A percentile compares a stretch with the other conserved stretches of the same genome.
These are phyloP conservation scores for Geotrichum macrosporum DNA, from an alignment of 1,139 yeast genomes.

Conservation along the genomic window DNA sequence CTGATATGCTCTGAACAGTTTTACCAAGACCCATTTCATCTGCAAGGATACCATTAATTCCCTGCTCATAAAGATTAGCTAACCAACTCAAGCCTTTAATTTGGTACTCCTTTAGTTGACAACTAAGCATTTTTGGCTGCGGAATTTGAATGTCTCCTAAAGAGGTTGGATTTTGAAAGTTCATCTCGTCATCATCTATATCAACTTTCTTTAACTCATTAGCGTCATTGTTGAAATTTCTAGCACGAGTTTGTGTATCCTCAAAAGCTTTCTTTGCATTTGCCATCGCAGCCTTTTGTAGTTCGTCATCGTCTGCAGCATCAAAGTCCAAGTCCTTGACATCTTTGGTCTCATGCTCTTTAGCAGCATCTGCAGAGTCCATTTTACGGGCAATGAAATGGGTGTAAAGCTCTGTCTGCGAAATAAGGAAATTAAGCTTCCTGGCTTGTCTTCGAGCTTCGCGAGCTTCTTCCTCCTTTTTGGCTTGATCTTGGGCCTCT, in stretches of 20 bases:
- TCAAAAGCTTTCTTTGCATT: constrained; percentile 87
- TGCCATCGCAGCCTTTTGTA: constrained; percentile 79
- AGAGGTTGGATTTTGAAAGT: constrained; percentile 94
- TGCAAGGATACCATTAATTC: constrained; percentile 95
- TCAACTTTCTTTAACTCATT: constrained; percentile 34
- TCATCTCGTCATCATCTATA: constrained; percentile 63
- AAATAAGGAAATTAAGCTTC: constrained; percentile 88
- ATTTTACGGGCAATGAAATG: constrained; percentile 94
- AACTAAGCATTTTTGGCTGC: constrained; percentile 82
- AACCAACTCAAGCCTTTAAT: constrained; percentile 95
- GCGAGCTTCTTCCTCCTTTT: constrained; percentile 90
- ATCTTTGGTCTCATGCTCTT: constrained; percentile 30
- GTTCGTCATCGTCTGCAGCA: constrained; percentile 77
- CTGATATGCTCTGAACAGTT: constrained; percentile 95
- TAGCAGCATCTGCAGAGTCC: constrained; percentile 74
- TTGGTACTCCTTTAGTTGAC: constrained; percentile 94
- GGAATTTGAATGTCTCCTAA: constrained; percentile 77
- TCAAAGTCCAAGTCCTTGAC: constrained; percentile 71
- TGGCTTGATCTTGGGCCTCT: constrained; percentile 84
- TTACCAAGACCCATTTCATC: constrained; percentile 99
- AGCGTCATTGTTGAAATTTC: constrained; percentile 54
- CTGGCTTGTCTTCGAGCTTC: constrained; percentile 92
- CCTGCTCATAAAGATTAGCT: constrained; percentile 94
- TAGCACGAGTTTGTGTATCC: constrained; percentile 74
- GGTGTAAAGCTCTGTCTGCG: constrained; percentile 96